A percentile compares a stretch with the other conserved stretches of the same genome.
These are phyloP conservation scores for Ramaria sp. DNA, from an alignment of 768 basidiomycete genomes.

Conservation along the genomic window DNA sequence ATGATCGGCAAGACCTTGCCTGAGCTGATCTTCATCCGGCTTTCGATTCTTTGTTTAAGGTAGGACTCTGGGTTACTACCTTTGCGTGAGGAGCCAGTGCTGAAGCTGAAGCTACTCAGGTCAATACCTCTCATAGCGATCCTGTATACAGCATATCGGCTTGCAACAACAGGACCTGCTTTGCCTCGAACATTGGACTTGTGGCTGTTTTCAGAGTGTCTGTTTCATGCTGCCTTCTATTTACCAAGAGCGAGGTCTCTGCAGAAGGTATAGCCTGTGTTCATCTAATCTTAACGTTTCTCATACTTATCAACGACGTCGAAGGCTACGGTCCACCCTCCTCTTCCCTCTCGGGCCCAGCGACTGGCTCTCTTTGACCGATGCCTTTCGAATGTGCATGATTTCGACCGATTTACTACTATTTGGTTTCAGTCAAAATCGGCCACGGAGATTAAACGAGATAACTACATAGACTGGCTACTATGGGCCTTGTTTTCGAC, in stretches of 20 bases:
- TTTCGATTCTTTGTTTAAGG: constrained; percentile 30
- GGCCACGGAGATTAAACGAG: constrained; percentile 23
- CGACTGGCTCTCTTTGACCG: constrained; percentile 38
- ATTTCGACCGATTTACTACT: constrained; percentile 15
- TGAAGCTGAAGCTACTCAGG: constrained; percentile 36
- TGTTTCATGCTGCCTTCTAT: constrained; percentile 41
- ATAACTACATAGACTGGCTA: constrained; percentile 52
- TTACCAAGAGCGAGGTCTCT: constrained; percentile 34
- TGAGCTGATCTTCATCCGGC: constrained; percentile 46
- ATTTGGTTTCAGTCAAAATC: constrained; percentile 43
- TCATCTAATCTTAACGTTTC: background rate
- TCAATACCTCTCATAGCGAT: constrained; percentile 25
- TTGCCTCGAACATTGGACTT: background rate
- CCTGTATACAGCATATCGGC: constrained; percentile 17
- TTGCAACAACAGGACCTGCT: constrained; percentile 22
- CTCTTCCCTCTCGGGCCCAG: constrained; percentile 28
- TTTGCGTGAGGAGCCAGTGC: constrained; percentile 19
- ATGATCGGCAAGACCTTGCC: constrained; percentile 39
- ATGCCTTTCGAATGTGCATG: constrained; percentile 26
- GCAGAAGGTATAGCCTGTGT: constrained; percentile 33
- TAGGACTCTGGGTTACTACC: background rate
- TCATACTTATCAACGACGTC: background rate
- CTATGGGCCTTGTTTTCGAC: constrained; percentile 52
- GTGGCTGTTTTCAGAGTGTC: constrained; percentile 24
- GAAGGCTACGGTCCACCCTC: constrained; percentile 25